phyloP scores from a whole-genome alignment of 495 filamentous ascomycete genomes.

The Hypoxylon trugodes region DNA sequence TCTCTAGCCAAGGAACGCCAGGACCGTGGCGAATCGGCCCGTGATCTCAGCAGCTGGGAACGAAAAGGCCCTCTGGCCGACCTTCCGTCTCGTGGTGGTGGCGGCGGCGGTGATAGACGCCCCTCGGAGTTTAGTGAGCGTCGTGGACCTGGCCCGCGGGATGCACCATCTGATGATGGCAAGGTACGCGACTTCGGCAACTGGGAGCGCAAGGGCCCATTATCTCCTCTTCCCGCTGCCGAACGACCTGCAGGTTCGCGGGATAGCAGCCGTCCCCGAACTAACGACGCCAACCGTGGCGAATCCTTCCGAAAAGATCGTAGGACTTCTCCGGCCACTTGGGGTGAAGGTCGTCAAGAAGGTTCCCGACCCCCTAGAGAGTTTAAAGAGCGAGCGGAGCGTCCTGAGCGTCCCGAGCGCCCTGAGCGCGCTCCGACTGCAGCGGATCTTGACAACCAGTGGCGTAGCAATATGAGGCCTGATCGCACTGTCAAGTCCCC shows the following conservation, averaged over 20 bases:
- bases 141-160: slow-evolving; percentile 44
- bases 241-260: slow-evolving; percentile 63
- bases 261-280: slow-evolving; percentile 74
- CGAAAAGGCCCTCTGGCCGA: slow-evolving; percentile 89
- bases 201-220: slow-evolving; percentile 95
- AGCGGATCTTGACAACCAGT: slow-evolving; percentile 86
- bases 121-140: slow-evolving; percentile 53
- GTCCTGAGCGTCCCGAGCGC: slow-evolving; percentile 76
- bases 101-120: slow-evolving; percentile 60
- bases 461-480: slow-evolving; percentile 83
- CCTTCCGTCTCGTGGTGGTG: slow-evolving; percentile 62
- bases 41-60: slow-evolving; percentile 83
- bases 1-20: slow-evolving; percentile 73
- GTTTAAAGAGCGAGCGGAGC: slow-evolving; percentile 78
- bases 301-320: slow-evolving; percentile 64
- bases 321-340: slow-evolving; percentile 75
- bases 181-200: slow-evolving; percentile 87
- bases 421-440: slow-evolving; percentile 80
- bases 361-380: slow-evolving; percentile 85
- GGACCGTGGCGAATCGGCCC: slow-evolving; percentile 59
- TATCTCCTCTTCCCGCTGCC: slow-evolving; percentile 71
- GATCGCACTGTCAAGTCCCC: slow-evolving; percentile 64
- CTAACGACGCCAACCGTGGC: slow-evolving; percentile 65
- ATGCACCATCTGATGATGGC: slow-evolving; percentile 69
- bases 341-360: slow-evolving; percentile 86